Percentiles rank a stretch among this genome's conserved stretches.
Evolutionary conservation across 768 basidiomycete genomes (phyloP).

Genomic region (Lactarius quietus): DNA sequence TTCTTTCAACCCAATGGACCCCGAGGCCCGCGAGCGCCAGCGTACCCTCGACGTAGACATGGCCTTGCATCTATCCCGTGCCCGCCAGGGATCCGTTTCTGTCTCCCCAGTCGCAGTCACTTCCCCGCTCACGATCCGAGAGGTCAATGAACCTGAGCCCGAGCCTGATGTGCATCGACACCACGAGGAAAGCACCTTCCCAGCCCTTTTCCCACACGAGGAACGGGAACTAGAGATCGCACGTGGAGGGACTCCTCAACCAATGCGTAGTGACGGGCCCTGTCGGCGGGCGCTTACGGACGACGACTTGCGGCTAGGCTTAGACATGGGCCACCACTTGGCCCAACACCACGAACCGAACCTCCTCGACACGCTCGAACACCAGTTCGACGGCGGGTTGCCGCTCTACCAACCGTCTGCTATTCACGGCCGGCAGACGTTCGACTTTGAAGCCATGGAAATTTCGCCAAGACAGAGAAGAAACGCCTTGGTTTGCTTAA

Average conservation of each 20-base stretch:
- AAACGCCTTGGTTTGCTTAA: constrained; percentile 51
- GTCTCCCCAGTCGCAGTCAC: constrained; percentile 30
- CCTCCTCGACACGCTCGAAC: constrained; percentile 38
- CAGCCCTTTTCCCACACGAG: constrained; percentile 46
- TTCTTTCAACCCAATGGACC: constrained; percentile 65
- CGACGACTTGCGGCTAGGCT: constrained; percentile 4
- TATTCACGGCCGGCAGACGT: constrained; percentile 44
- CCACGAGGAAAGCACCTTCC: constrained; percentile 36
- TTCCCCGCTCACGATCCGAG: constrained; percentile 35
- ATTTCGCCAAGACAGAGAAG: constrained; percentile 70
- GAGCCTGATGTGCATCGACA: constrained; percentile 29
- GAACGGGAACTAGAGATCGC: constrained; percentile 44
- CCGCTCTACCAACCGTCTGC: constrained; percentile 67
- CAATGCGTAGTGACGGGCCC: neutral
- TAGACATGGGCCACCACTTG: constrained; percentile 19
- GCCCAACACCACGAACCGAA: constrained; percentile 43
- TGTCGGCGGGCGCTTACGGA: neutral
- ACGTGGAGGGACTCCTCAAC: constrained; percentile 32
- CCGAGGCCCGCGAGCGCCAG: constrained; percentile 80
- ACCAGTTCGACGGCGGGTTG: constrained; percentile 41
- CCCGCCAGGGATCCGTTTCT: constrained; percentile 57
- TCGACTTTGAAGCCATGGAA: constrained; percentile 78
- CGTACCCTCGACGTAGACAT: constrained; percentile 92
- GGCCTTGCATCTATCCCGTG: constrained; percentile 75
- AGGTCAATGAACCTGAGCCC: constrained; percentile 35